Percentiles rank a stretch among this genome's conserved stretches.
Evolutionary conservation across 768 basidiomycete genomes (phyloP).

Genomic region (Boletus tomentosulus): DNA sequence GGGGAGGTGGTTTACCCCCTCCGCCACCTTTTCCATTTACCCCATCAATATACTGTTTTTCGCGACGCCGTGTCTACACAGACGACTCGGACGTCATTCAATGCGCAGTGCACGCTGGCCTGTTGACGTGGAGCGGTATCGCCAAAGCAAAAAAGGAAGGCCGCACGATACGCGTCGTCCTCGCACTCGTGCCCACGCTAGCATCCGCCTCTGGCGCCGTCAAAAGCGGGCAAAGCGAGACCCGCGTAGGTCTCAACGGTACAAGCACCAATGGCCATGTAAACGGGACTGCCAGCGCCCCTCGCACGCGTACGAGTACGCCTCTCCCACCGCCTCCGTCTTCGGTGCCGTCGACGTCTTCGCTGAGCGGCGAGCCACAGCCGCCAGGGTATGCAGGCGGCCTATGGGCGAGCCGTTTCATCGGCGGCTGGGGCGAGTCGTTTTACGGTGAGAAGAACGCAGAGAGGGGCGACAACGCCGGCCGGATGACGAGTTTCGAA

Average conservation of each 20-base stretch:
- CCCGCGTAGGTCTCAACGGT: slow-evolving; percentile 15
- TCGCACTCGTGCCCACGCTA: slow-evolving; percentile 36
- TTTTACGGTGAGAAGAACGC: slow-evolving; percentile 30
- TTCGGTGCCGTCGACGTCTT: slow-evolving; percentile 23
- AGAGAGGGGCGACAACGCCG: slow-evolving; percentile 24
- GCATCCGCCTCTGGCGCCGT: slow-evolving; percentile 45
- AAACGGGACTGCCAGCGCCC: slow-evolving; percentile 28
- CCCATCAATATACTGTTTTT: slow-evolving; percentile 22
- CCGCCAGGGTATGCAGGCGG: slow-evolving; percentile 27
- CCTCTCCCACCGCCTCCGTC: slow-evolving; percentile 21
- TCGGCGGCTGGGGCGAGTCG: slow-evolving; percentile 40
- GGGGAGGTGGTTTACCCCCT: slow-evolving; percentile 61
- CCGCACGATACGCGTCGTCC: slow-evolving; percentile 39
- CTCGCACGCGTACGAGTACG: slow-evolving; percentile 29
- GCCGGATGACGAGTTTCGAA: slow-evolving; percentile 30
- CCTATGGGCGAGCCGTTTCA: slow-evolving; percentile 35
- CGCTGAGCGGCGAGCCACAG: slow-evolving; percentile 24
- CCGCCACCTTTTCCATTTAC: slow-evolving; percentile 34
- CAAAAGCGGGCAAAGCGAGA: slow-evolving; percentile 21
- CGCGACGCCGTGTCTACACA: slow-evolving; percentile 61
- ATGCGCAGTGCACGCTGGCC: slow-evolving; percentile 65
- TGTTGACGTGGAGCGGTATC: slow-evolving; percentile 41
- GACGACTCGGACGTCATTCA: slow-evolving; percentile 73
- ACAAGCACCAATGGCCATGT: slow-evolving; percentile 24
- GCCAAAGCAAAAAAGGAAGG: slow-evolving; percentile 35